These are phyloP conservation scores for Penicillium malachiteum DNA, from an alignment of 495 filamentous ascomycete species.

Conservation along the genomic window DNA sequence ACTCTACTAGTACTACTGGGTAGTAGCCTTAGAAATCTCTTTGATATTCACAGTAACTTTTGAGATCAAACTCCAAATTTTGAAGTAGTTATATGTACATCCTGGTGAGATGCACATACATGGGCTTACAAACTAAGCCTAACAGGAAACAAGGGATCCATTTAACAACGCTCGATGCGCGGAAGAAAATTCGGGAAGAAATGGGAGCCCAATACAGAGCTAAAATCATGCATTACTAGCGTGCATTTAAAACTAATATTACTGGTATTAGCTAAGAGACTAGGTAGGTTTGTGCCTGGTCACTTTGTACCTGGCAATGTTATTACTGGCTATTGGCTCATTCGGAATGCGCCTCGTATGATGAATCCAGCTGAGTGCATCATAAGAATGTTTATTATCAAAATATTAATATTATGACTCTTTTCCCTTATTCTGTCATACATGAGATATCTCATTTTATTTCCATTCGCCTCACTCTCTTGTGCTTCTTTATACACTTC, in stretches of 20 bases:
- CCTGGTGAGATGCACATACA: too few relatives aligned
- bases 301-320: not conserved
- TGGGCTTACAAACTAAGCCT: too few relatives aligned
- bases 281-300: not conserved
- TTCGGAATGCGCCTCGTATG: not conserved
- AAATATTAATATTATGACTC: not conserved
- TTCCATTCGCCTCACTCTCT: not conserved
- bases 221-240: too few relatives aligned
- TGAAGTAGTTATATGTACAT: too few relatives aligned
- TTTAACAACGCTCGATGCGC: not conserved
- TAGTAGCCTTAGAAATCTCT: too few relatives aligned
- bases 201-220: too few relatives aligned
- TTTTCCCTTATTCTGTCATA: not conserved
- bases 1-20: too few relatives aligned
- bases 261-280: too few relatives aligned
- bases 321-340: not conserved
- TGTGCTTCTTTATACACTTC: not conserved
- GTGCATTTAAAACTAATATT: too few relatives aligned
- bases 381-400: not conserved
- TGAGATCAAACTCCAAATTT: too few relatives aligned
- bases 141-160: too few relatives aligned
- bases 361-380: conserved; percentile 5
- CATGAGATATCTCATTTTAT: not conserved
- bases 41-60: too few relatives aligned
- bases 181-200: not conserved